Base-by-base conservation (phyloP, 2,329 filamentous ascomycete species). In the Aureobasidium lini region DNA sequence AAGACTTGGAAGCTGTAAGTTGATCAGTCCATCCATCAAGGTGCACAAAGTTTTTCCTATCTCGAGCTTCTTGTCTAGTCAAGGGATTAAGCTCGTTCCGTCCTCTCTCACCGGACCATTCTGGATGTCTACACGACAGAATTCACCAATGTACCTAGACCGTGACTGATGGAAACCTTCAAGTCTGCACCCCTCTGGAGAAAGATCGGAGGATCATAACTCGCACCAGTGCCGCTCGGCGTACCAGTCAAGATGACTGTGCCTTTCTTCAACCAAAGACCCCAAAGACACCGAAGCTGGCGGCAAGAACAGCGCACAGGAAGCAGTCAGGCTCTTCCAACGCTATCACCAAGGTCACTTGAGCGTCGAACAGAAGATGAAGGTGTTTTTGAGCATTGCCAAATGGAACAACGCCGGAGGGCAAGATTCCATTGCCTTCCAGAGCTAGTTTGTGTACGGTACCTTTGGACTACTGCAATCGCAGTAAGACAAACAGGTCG, bases 241-340 rank as follows among this genome's bases (percentile, higher is more conserved):
- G 78, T 80, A 0, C 78, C 78, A 6, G 78, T 80, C 77, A 80
- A 79, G 42, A 80, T 73, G 32, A 79, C 70, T 11, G 73, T 78
- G 0, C 78, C 78, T 62, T 72, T 74, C 69, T 77, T 74, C 64
- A 80, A 62, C 43, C 16, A 29, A 8, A 37, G 9, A n/a, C 6
- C 16, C 13, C n/a, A n/a, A n/a, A n/a, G n/a, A n/a, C n/a, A n/a
- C n/a, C n/a, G n/a, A n/a, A 11, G 9, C 31, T 1, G 16, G 8
- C 6, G n/a, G 3, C 10, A 7, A 3, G 6, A 50, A 29, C 11
- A 50, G 34, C 32, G 18, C 13, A 6, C 37, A 39, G 28, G 47
- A 50, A 9, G 47, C 47, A 28, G 47, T 50, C 4, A 50, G 29
- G 18, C 1, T 39, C 15, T 50, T 39, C 15, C 18, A 39, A 18